phyloP scores from a whole-genome alignment of 1,284 basidiomycete genomes.

The Leccinum pachyderme region DNA sequence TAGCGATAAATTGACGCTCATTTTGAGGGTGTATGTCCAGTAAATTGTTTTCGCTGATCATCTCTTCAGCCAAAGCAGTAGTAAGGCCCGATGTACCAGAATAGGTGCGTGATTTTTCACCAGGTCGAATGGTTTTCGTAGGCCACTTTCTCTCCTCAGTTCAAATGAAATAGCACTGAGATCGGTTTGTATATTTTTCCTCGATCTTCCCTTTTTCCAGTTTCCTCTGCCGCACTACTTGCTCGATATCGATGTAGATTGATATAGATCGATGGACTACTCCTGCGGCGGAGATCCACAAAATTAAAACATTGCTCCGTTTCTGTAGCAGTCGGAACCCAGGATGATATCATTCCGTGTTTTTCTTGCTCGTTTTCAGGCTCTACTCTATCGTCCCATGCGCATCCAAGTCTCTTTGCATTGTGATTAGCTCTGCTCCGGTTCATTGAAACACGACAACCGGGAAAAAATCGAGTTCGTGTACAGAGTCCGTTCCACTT shows the following conservation, averaged over 20 bases:
- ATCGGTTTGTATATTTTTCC: conserved; percentile 37
- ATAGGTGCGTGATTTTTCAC: conserved; percentile 24
- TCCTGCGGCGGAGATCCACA: neutral
- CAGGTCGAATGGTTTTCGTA: conserved; percentile 36
- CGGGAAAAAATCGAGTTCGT: conserved; percentile 20
- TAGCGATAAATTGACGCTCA: neutral
- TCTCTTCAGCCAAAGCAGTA: neutral
- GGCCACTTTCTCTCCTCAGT: conserved; percentile 46
- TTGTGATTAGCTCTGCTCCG: conserved; percentile 12
- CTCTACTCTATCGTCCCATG: conserved; percentile 48
- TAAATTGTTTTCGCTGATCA: neutral
- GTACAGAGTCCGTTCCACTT: conserved; percentile 41
- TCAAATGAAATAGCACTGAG: conserved; percentile 52
- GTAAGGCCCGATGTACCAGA: neutral
- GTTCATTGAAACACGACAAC: conserved; percentile 5
- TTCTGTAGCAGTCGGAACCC: neutral
- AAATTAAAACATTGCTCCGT: neutral
- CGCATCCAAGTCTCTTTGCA: conserved; percentile 44
- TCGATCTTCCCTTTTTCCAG: neutral
- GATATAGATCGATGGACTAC: neutral
- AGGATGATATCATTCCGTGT: neutral
- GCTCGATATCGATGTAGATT: neutral
- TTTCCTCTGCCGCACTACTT: neutral
- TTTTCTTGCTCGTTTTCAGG: conserved; percentile 37
- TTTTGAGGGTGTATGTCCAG: neutral